Base-by-base conservation (phyloP, 1,284 basidiomycete species). In the Wolfiporia cocos region DNA sequence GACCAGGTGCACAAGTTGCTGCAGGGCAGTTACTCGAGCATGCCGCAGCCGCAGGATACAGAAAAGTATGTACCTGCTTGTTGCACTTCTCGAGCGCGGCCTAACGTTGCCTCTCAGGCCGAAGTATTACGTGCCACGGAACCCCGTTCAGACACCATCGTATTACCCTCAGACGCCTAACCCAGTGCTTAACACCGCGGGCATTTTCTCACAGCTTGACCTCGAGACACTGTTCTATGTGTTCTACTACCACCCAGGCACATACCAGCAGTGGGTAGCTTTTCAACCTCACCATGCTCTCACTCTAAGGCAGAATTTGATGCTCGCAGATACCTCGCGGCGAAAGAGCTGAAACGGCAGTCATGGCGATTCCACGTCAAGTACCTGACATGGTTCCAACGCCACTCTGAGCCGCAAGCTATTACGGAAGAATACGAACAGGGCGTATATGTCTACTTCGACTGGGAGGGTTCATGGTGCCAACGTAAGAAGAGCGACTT, bases 341-440 rank as follows among this genome's bases (percentile, higher is more conserved):
- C 96, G 5, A 92, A 92, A 60, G 96, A 99, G 67, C 72, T 99
- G 49, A 99, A 99, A 69, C 81, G 90, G 47, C 95, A 98, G 64
- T 94, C 91, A 43, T 99, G 96, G 96, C 83, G 96, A 42, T 99
- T 99, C 75, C 96, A 99, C 65, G 92, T 97, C 54, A 98, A 99
- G 68, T 99, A 98, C 64, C 69, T 99, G 49, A 99, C 96, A 29
- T 99, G 96, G 96, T 99, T 99, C 81, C 96, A 99, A 66, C 81
- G 96, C 41, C 92, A 97, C 59, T 94, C 92, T 18, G 94, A 99
- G 62, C 96, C 96, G n/a, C 92, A 96, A 62, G 92, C 92, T 3
- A 98, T 99, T 62, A 99, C 96, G 36, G 95, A 98, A 58, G 96
- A 99, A 65, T 99, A 98, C 63, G 96, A 99, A 67, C 93, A 99